Percentiles rank a stretch among this genome's conserved stretches.
These are phyloP conservation scores for Babesia gibsoni DNA, from an alignment of 169 alveolate genomes.

Conservation along the genomic window DNA sequence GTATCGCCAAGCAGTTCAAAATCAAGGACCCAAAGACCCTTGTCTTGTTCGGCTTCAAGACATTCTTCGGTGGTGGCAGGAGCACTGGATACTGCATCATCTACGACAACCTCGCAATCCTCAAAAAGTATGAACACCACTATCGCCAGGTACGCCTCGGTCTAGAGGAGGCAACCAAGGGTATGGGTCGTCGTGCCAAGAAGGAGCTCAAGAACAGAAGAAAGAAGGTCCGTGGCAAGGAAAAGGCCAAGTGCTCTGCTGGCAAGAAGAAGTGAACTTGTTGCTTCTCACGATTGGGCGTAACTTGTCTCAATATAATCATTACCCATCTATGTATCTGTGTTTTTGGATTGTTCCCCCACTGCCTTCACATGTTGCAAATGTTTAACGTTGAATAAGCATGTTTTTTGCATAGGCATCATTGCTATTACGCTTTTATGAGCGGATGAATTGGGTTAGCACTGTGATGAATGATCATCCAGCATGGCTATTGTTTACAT, in stretches of 20 bases:
- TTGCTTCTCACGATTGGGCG: too few species aligned
- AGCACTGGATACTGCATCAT: constrained; percentile 92
- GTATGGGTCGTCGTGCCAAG: constrained; percentile 83
- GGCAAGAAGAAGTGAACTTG: constrained; percentile 61
- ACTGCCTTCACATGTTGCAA: not conserved
- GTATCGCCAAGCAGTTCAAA: constrained; percentile 86
- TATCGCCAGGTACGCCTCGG: constrained; percentile 86
- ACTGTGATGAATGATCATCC: too few species aligned
- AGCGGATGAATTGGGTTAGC: too few species aligned
- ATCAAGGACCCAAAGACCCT: constrained; percentile 81
- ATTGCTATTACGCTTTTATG: too few species aligned
- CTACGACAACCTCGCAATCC: constrained; percentile 87
- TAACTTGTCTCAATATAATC: not conserved
- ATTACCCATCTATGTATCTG: not conserved
- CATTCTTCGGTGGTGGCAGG: constrained; percentile 95
- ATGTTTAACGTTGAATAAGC: not conserved
- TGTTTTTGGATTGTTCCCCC: constrained; percentile 1
- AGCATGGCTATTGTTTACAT: too few species aligned
- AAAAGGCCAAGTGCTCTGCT: constrained; percentile 67
- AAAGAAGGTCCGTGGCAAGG: constrained; percentile 81
- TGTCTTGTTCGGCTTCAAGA: constrained; percentile 89
- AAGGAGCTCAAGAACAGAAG: constrained; percentile 86
- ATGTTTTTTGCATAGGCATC: too few species aligned
- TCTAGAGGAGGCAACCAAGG: constrained; percentile 73
- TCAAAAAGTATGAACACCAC: constrained; percentile 83